Evolutionary conservation across 2,329 filamentous ascomycete species (phyloP).

Genomic region (Ophiostoma perfectum): DNA sequence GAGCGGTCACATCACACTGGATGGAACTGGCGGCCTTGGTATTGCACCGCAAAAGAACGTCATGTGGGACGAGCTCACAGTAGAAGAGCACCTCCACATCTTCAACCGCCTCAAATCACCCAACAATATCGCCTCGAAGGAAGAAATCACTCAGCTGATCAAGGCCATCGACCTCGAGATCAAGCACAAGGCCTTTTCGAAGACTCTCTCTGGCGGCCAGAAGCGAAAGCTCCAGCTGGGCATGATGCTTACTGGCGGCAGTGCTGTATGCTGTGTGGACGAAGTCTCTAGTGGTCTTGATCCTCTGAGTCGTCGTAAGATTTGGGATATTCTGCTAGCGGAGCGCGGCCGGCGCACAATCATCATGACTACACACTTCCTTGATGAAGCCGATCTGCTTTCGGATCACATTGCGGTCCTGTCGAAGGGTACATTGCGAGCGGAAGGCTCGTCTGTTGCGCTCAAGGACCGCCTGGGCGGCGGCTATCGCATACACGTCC

Average conservation of each 20-base stretch:
- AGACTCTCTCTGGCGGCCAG: slow-evolving; percentile 82
- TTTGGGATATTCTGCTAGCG: slow-evolving; percentile 87
- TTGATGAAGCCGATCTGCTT: slow-evolving; percentile 86
- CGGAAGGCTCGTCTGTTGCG: slow-evolving; percentile 76
- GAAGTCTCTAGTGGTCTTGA: slow-evolving; percentile 88
- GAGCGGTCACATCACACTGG: slow-evolving; percentile 68
- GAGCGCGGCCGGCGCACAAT: slow-evolving; percentile 79
- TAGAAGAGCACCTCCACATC: slow-evolving; percentile 75
- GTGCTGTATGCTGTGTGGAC: slow-evolving; percentile 81
- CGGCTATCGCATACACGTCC: slow-evolving; percentile 76
- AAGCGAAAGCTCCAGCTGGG: slow-evolving; percentile 88
- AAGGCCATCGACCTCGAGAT: slow-evolving; percentile 65
- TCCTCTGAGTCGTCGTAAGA: slow-evolving; percentile 77
- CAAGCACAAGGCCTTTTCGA: slow-evolving; percentile 66
- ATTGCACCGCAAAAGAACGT: slow-evolving; percentile 93
- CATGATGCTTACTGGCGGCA: slow-evolving; percentile 92
- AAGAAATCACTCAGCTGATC: slow-evolving; percentile 60
- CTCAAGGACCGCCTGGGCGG: slow-evolving; percentile 77
- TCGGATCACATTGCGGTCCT: slow-evolving; percentile 85
- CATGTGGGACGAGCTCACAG: slow-evolving; percentile 82
- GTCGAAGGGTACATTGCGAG: slow-evolving; percentile 76
- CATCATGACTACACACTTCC: slow-evolving; percentile 84
- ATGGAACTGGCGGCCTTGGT: slow-evolving; percentile 72
- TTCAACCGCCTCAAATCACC: slow-evolving; percentile 78
- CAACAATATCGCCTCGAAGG: slow-evolving; percentile 48